A percentile compares a stretch with the other conserved stretches of the same genome.
Evolutionary conservation across 2,329 filamentous ascomycete genomes (phyloP).

Genomic region (Pseudogymnoascus sp.): DNA sequence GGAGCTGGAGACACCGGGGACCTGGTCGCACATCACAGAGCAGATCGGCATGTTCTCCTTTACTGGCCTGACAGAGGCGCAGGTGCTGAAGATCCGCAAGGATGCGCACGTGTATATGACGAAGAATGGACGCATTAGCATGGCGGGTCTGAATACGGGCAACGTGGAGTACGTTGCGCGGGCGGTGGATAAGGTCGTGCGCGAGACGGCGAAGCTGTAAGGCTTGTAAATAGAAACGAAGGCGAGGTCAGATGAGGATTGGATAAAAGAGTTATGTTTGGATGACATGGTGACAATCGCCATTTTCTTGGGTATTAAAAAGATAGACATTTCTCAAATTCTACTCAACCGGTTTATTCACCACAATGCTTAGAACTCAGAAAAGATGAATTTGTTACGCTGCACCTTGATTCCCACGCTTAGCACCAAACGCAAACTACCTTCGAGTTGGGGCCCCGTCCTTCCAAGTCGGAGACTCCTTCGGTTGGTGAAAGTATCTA

Average conservation of each 20-base stretch:
- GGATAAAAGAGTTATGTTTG: not conserved
- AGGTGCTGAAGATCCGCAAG: constrained; percentile 62
- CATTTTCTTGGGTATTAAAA: not conserved
- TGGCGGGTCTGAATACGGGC: constrained; percentile 90
- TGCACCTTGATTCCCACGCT: constrained; percentile 3
- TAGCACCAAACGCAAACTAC: constrained; percentile 3
- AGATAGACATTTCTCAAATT: constrained; percentile 5
- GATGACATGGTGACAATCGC: not conserved
- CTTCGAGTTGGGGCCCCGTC: not conserved
- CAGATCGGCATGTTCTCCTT: constrained; percentile 99
- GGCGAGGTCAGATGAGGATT: not conserved
- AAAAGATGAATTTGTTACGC: not conserved
- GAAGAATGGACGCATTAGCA: constrained; percentile 96
- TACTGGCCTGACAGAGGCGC: constrained; percentile 66
- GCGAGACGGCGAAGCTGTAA: constrained; percentile 17
- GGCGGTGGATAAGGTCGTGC: constrained; percentile 77
- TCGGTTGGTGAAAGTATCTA: constrained; percentile 1
- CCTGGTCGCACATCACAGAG: constrained; percentile 94
- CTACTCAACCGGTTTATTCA: not conserved
- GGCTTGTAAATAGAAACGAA: not conserved
- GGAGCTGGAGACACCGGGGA: constrained; percentile 74
- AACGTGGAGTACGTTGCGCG: constrained; percentile 92
- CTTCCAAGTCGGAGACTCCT: not conserved
- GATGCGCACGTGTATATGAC: constrained; percentile 82
- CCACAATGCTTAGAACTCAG: not conserved